Percentiles rank a stretch among this genome's conserved stretches.
Evolutionary conservation across 768 basidiomycete species (phyloP).

Genomic region (Fibroporia radiculosa): DNA sequence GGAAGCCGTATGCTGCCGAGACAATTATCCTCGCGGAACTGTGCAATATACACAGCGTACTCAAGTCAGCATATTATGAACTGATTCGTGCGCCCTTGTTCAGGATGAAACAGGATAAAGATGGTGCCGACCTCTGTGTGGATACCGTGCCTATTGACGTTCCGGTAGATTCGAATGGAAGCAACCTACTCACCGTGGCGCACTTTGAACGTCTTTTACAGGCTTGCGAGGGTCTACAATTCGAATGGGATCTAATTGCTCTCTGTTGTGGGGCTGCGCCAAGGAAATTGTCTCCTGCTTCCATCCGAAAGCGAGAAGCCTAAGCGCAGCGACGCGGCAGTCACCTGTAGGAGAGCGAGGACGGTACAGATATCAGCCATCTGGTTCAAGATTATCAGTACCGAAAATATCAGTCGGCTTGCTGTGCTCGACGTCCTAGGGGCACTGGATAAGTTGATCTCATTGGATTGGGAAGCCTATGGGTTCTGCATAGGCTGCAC

Average conservation of each 20-base stretch:
- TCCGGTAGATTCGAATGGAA: neutral
- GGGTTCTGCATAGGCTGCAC: constrained; percentile 31
- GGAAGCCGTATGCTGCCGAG: constrained; percentile 17
- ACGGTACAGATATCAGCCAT: neutral
- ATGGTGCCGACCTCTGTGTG: constrained; percentile 2
- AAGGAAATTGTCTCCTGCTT: constrained; percentile 13
- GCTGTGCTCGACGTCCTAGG: constrained; percentile 27
- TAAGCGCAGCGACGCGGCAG: neutral
- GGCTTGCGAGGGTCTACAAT: constrained; percentile 16
- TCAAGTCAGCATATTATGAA: constrained; percentile 34
- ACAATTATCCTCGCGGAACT: constrained; percentile 26
- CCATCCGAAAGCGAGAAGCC: constrained; percentile 2
- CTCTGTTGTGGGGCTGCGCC: constrained; percentile 1
- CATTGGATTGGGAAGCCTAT: constrained; percentile 20
- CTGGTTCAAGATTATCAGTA: constrained; percentile 13
- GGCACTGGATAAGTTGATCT: constrained; percentile 27
- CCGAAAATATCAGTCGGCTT: constrained; percentile 20
- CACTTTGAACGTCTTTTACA: constrained; percentile 16
- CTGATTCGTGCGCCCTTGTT: constrained; percentile 25
- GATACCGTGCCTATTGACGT: neutral
- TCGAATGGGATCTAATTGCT: constrained; percentile 16
- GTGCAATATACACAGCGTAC: constrained; percentile 23
- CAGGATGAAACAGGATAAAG: constrained; percentile 14
- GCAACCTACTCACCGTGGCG: constrained; percentile 7
- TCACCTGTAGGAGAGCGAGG: constrained; percentile 10